Conservation (phyloP, 139 green algal species). For the Tetradesmus lagerheimii region DNA sequence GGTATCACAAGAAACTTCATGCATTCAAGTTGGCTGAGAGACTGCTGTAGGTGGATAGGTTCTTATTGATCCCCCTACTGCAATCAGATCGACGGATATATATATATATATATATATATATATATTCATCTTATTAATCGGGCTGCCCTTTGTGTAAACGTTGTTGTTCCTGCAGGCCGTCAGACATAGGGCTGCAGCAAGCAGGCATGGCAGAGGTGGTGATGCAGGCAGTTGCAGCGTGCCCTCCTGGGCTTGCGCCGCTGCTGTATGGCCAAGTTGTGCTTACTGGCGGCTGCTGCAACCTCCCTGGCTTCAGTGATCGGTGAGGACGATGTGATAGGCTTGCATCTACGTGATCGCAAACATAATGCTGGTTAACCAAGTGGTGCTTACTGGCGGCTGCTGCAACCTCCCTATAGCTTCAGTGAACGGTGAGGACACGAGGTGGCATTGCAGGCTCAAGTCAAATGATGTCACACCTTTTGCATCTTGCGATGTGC, state of each 20-base stretch:
- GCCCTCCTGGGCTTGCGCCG: conserved; percentile 74
- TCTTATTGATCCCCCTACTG: too few relatives aligned
- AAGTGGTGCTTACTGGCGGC: conserved; percentile 71
- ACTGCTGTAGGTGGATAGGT: too few relatives aligned
- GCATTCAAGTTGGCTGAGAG: too few relatives aligned
- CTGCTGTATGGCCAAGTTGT: conserved; percentile 88
- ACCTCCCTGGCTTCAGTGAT: conserved; percentile 76
- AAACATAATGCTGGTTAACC: conserved; percentile 88
- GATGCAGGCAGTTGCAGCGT: conserved; percentile 48
- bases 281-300: conserved; percentile 56
- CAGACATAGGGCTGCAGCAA: conserved; percentile 78
- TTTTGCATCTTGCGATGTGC: too few relatives aligned
- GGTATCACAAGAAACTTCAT: too few relatives aligned
- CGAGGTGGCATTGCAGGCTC: too few relatives aligned
- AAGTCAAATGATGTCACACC: too few relatives aligned
- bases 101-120: too few relatives aligned
- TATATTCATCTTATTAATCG: too few relatives aligned
- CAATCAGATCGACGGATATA: too few relatives aligned
- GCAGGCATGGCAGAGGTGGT: conserved; percentile 73
- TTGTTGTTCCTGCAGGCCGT: conserved; percentile 29
- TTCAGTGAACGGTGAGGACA: conserved; percentile 63
- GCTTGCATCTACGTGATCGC: too few relatives aligned
- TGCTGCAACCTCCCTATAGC: conserved; percentile 67
- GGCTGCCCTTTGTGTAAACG: too few relatives aligned
- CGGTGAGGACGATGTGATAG: conserved; percentile 38